phyloP scores from a whole-genome alignment of 2,329 filamentous ascomycete genomes.

The Rugonectria rugulosa region DNA sequence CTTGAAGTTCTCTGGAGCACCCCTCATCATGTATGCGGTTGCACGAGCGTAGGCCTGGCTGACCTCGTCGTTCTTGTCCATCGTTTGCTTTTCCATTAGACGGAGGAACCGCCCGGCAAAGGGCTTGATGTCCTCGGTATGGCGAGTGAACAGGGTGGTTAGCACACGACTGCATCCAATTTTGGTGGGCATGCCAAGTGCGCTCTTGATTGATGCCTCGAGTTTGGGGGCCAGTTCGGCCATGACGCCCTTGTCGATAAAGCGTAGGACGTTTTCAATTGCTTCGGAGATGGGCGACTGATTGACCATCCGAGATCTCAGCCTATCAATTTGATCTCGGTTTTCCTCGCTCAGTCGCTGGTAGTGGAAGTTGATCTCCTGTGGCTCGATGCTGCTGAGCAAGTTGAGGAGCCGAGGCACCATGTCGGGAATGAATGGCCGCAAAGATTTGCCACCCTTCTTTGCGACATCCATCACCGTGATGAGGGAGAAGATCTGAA shows the following conservation, averaged over 20 bases:
- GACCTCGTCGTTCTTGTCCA: slow-evolving; percentile 94
- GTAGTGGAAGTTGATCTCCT: slow-evolving; percentile 91
- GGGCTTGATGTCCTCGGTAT: slow-evolving; percentile 76
- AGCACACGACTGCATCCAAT: slow-evolving; percentile 88
- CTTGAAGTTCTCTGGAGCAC: slow-evolving; percentile 58
- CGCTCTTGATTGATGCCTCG: slow-evolving; percentile 81
- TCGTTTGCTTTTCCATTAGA: slow-evolving; percentile 78
- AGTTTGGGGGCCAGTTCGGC: slow-evolving; percentile 74
- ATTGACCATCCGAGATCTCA: slow-evolving; percentile 81
- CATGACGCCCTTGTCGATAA: slow-evolving; percentile 82
- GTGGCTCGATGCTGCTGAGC: slow-evolving; percentile 86
- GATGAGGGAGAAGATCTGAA: slow-evolving; percentile 81
- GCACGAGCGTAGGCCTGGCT: slow-evolving; percentile 87
- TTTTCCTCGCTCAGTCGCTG: slow-evolving; percentile 88
- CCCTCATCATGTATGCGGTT: slow-evolving; percentile 81
- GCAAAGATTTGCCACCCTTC: slow-evolving; percentile 79
- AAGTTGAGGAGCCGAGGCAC: slow-evolving; percentile 82
- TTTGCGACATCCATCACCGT: slow-evolving; percentile 91
- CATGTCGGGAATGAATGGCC: slow-evolving; percentile 82
- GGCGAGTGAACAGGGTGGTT: slow-evolving; percentile 82
- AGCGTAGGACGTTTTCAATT: slow-evolving; percentile 86
- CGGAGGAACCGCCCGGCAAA: slow-evolving; percentile 80
- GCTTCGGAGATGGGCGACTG: slow-evolving; percentile 91
- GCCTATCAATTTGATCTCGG: slow-evolving; percentile 88
- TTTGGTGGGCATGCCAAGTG: slow-evolving; percentile 92